Evolutionary conservation across 2,329 filamentous ascomycete genomes (phyloP).

Genomic region (Cyphellophora attinorum): DNA sequence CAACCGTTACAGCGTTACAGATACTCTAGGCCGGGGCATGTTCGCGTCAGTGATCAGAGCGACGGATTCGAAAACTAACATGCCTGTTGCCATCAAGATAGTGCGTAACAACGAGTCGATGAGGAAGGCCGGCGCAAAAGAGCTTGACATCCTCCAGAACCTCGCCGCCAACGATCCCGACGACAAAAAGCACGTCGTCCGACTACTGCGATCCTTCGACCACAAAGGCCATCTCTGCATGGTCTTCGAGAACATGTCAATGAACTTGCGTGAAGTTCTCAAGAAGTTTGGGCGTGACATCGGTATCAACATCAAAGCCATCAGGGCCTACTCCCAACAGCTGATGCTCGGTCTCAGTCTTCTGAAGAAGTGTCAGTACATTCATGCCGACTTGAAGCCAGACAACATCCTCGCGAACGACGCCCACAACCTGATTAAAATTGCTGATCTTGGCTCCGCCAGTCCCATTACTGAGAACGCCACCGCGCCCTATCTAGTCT

Average conservation of each 20-base stretch:
- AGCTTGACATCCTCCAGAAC: constrained; percentile 86
- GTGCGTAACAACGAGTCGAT: constrained; percentile 94
- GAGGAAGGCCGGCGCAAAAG: constrained; percentile 81
- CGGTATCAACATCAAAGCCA: constrained; percentile 80
- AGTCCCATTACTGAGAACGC: constrained; percentile 85
- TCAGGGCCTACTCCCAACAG: constrained; percentile 82
- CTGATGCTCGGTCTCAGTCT: constrained; percentile 85
- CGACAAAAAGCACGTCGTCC: constrained; percentile 84
- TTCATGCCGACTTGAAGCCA: constrained; percentile 93
- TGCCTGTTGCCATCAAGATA: constrained; percentile 90
- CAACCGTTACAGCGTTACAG: constrained; percentile 78
- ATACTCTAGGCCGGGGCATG: constrained; percentile 84
- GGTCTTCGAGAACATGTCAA: constrained; percentile 86
- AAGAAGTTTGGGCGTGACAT: constrained; percentile 94
- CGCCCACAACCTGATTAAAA: constrained; percentile 73
- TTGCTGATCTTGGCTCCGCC: constrained; percentile 94
- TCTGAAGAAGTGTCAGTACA: constrained; percentile 82
- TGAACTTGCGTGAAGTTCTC: constrained; percentile 86
- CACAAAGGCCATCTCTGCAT: constrained; percentile 94
- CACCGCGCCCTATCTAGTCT: constrained; percentile 89
- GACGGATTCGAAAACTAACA: constrained; percentile 62
- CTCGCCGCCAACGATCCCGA: constrained; percentile 78
- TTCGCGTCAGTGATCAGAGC: constrained; percentile 94
- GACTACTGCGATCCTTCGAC: constrained; percentile 78
- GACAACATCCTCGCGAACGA: constrained; percentile 95